Percentiles rank a stretch among this genome's conserved stretches.
Evolutionary conservation across 352 stramenopile species (phyloP).

Genomic region (Poterioochromonas sp.): DNA sequence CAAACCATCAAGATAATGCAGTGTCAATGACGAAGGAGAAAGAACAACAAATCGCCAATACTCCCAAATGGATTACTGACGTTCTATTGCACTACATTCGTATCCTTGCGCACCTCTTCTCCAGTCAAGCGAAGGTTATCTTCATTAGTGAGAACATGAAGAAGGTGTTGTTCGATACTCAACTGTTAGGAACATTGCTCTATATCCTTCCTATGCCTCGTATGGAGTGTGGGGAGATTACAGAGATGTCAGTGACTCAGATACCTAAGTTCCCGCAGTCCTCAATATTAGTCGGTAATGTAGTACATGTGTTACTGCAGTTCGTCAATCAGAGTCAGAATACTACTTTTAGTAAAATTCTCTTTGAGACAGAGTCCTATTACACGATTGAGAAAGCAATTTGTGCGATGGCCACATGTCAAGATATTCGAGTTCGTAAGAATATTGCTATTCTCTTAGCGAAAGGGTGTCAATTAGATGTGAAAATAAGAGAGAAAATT

Average conservation of each 20-base stretch:
- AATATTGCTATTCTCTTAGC: constrained; percentile 26
- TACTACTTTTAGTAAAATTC: neutral
- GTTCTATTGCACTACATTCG: neutral
- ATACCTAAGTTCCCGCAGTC: neutral
- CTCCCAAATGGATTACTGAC: neutral
- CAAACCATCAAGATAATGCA: neutral
- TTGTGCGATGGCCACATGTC: constrained; percentile 16
- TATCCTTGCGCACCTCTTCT: neutral
- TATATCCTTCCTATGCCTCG: neutral
- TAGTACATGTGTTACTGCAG: neutral
- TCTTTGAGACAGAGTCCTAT: neutral
- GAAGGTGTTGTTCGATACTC: neutral
- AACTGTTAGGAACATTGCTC: neutral
- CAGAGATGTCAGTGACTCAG: neutral
- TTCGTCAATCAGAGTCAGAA: neutral
- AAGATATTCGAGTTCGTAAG: constrained; percentile 21
- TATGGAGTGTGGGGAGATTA: neutral
- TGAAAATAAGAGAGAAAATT: neutral
- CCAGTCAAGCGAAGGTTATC: neutral
- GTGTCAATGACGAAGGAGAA: neutral
- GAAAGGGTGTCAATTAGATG: neutral
- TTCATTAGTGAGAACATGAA: neutral
- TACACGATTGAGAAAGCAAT: constrained; percentile 4
- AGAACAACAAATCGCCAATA: neutral
- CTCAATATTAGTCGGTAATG: neutral